These are phyloP conservation scores for Lecanosticta acicola DNA, from an alignment of 2,329 filamentous ascomycete species.

Conservation along the genomic window DNA sequence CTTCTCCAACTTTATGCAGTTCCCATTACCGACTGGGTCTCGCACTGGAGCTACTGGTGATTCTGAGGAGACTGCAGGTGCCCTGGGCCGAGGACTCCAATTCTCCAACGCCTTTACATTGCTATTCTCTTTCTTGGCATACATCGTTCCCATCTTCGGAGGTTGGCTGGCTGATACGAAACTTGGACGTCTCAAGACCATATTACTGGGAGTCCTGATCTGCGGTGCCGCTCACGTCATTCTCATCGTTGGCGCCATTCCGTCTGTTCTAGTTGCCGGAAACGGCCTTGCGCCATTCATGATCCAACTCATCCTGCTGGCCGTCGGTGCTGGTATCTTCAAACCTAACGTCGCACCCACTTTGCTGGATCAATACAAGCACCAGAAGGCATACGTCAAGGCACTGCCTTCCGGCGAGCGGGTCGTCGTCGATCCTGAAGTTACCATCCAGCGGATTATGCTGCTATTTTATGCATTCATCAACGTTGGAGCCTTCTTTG, in stretches of 20 bases:
- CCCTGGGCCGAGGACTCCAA: constrained; percentile 53
- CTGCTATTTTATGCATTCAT: constrained; percentile 66
- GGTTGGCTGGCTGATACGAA: constrained; percentile 23
- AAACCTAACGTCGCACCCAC: constrained; percentile 64
- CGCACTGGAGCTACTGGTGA: constrained; percentile 33
- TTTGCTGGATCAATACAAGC: constrained; percentile 42
- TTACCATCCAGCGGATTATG: constrained; percentile 44
- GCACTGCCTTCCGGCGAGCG: constrained; percentile 38
- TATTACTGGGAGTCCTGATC: constrained; percentile 20
- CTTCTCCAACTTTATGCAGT: constrained; percentile 59
- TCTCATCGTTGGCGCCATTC: constrained; percentile 20
- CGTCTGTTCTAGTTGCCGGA: constrained; percentile 19
- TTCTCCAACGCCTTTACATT: constrained; percentile 50
- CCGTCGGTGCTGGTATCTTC: constrained; percentile 66
- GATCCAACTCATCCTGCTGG: constrained; percentile 52
- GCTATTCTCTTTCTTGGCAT: constrained; percentile 54
- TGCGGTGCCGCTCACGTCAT: constrained; percentile 22
- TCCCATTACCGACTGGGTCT: constrained; percentile 47
- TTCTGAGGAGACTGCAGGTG: constrained; percentile 45
- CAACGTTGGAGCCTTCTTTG: constrained; percentile 64
- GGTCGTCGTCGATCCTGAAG: constrained; percentile 43
- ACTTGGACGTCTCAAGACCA: constrained; percentile 22
- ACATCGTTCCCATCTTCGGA: constrained; percentile 48
- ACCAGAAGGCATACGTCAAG: constrained; percentile 36
- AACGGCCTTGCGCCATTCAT: constrained; percentile 39